Base-by-base conservation (phyloP, 164 flowering plant species). In the Cinnamomum chago region DNA sequence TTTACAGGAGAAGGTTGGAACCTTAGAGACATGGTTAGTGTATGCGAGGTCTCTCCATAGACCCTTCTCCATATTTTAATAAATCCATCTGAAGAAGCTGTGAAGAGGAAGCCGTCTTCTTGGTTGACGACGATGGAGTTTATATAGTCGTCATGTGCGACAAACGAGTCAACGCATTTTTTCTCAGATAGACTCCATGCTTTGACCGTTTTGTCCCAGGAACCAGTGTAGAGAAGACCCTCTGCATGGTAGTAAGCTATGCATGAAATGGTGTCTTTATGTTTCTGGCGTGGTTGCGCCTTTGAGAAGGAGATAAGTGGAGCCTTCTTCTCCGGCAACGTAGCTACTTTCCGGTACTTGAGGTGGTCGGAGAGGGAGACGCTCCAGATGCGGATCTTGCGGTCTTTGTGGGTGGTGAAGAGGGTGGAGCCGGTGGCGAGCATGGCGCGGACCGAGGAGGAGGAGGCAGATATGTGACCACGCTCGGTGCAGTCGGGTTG, bases 11-110 rank as follows among this genome's bases (percentile, higher is more conserved):
- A 87, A 0, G 65, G 76, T 50, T 84, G 88, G 80, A 81, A 83
- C 23, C 71, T 79, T 0, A 89, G 84, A 0, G 87, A 82, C 81
- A 83, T 82, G 14, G 81, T 85, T 50, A 87, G 87, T 5, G 81
- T 79, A 40, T 89, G 92, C 17, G 85, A 83, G 74, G 67, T 73
- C 25, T 84, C 89, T 9, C 83, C 81, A 30, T 72, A 87, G 0
- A 82, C 79, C 40, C 82, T 77, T 35, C 86, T 75, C 92, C 92
- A 88, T 51, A 88, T 83, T 71, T 86, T 86, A 40, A 85, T 77
- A 0, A 85, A 82, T 0, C 71, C 85, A 62, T 84, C 87, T 0
- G 80, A 77, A 2, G 87, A 84, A 60, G 81, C 74, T 0, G 82
- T 82, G 77, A 84, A 82, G 5, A 82, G 80, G 20, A 73, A 82